Conservation (phyloP, 1,139 yeast species). For the Wickerhamomyces sp. region DNA sequence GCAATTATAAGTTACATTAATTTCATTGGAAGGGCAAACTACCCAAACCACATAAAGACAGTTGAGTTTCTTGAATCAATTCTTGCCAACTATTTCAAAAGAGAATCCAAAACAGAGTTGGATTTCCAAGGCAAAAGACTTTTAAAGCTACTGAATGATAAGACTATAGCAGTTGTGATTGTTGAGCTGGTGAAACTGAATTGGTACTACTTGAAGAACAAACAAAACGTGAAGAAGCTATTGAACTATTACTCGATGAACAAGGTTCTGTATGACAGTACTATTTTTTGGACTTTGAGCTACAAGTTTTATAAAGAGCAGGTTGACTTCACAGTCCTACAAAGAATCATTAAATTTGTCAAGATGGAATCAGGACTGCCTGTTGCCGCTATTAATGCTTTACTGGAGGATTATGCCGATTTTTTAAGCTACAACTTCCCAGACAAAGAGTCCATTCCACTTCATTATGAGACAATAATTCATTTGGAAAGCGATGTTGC, state of each 20-base stretch:
- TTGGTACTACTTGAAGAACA: conserved; percentile 31
- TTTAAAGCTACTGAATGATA: conserved; percentile 26
- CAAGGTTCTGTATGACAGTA: conserved; percentile 34
- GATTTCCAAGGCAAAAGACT: conserved; percentile 22
- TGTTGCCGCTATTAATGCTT: conserved; percentile 38
- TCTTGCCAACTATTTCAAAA: conserved; percentile 19
- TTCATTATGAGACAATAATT: conserved; percentile 21
- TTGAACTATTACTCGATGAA: conserved; percentile 38
- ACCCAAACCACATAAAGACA: conserved; percentile 18
- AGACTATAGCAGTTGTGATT: conserved; percentile 30
- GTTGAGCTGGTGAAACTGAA: conserved; percentile 33
- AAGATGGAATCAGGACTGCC: conserved; percentile 44
- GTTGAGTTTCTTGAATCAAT: conserved; percentile 22
- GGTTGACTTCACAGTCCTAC: conserved; percentile 39
- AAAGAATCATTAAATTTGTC: conserved; percentile 38
- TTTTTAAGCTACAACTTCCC: conserved; percentile 24
- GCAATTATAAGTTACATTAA: conserved; percentile 19
- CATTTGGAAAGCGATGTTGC: conserved; percentile 23
- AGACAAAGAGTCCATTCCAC: conserved; percentile 12
- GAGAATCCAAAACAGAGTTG: conserved; percentile 12
- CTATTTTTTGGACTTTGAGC: conserved; percentile 51
- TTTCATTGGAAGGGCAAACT: conserved; percentile 17
- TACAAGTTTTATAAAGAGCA: conserved; percentile 45
- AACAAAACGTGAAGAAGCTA: conserved; percentile 35
- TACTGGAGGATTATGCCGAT: conserved; percentile 31